phyloP scores from a whole-genome alignment of 2,329 filamentous ascomycete genomes.

The Monosporascus ibericus region DNA sequence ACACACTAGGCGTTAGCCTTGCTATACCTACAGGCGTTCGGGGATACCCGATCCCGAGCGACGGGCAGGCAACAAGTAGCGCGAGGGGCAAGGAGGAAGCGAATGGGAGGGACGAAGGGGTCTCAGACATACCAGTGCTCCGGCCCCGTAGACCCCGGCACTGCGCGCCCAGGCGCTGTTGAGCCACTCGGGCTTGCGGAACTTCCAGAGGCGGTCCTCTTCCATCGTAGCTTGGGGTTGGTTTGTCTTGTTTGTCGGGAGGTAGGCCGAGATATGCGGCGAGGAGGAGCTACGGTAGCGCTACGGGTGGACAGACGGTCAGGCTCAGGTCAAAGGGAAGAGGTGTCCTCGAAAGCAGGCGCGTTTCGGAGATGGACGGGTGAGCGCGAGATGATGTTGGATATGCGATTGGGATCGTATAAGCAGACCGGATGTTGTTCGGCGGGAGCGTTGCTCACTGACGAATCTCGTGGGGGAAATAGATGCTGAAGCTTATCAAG shows the following conservation, averaged over 20 bases:
- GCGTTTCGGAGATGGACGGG: too few relatives aligned
- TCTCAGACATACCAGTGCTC: slow-evolving; percentile 49
- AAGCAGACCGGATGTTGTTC: too few relatives aligned
- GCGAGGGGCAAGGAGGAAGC: neutral
- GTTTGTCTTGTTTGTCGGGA: neutral
- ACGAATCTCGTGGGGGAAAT: too few relatives aligned
- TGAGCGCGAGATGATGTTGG: too few relatives aligned
- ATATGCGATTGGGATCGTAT: too few relatives aligned
- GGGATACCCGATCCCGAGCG: neutral
- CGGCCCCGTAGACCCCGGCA: slow-evolving; percentile 56
- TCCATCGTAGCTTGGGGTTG: slow-evolving; percentile 39
- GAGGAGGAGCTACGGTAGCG: too few relatives aligned
- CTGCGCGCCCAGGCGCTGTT: slow-evolving; percentile 60
- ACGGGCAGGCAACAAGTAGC: neutral
- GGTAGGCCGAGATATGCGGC: neutral
- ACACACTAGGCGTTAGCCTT: neutral
- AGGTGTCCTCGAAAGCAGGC: too few relatives aligned
- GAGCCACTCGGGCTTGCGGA: slow-evolving; percentile 59
- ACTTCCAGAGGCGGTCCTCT: slow-evolving; percentile 63
- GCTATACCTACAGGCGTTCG: neutral
- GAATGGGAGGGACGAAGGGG: neutral
- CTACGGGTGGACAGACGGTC: too few relatives aligned
- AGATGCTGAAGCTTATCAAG: neutral
- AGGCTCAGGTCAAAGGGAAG: too few relatives aligned
- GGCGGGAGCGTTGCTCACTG: too few relatives aligned